phyloP scores from a whole-genome alignment of 2,329 filamentous ascomycete species.

The Dendrostoma leiphaemia region DNA sequence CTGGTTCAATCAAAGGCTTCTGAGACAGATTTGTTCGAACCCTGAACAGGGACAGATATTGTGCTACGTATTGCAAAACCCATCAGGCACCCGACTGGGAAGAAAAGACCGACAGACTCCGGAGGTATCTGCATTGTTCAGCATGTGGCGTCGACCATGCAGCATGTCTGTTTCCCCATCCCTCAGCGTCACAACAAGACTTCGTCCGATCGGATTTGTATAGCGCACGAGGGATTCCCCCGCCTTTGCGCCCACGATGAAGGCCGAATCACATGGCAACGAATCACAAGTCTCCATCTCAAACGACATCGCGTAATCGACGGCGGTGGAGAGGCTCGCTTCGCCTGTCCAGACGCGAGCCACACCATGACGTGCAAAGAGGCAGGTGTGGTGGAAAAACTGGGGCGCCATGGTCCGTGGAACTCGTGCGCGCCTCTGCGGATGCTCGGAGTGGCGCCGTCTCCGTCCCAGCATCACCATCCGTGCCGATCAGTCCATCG shows the following conservation, averaged over 20 bases:
- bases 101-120: no score
- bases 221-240: neutral
- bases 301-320: accelerated
- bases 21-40: neutral
- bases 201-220: neutral
- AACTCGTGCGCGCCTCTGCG: no score
- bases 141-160: no score
- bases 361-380: neutral
- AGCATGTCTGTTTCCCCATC: no score
- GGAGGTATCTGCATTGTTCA: no score
- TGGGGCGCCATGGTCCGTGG: no score
- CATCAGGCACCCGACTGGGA: no score
- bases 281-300: neutral
- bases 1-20: neutral
- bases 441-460: neutral
- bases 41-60: neutral
- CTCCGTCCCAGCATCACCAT: neutral
- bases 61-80: neutral
- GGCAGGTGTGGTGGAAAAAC: accelerated
- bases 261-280: neutral
- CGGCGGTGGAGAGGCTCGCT: no score
- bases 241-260: neutral
- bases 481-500: neutral
- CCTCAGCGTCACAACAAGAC: neutral
- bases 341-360: neutral